Base-by-base conservation (phyloP, 179 eudicot species). In the Vitellaria paradoxa region DNA sequence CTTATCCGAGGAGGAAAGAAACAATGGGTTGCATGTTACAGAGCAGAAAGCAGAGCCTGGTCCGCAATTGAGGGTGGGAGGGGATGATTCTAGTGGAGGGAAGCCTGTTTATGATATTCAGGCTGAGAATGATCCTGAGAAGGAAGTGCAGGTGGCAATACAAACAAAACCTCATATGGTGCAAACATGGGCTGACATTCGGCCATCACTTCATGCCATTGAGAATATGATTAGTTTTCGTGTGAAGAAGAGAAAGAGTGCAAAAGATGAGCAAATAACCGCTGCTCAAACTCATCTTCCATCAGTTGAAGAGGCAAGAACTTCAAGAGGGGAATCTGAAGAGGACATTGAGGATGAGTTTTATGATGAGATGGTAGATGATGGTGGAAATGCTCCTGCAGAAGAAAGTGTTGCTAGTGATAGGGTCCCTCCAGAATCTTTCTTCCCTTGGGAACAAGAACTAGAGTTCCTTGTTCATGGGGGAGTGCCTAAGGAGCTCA, bases 391-490 rank as follows among this genome's bases (percentile, higher is more conserved):
- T 75, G 59, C 75, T 50, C 65, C 81, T 75, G 75, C 68, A 50
- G 83, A 77, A 65, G 81, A 49, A 53, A 77, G 18, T 77, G 68
- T n/a, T 79, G 60, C 24, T 45, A 70, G 62, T 57, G 82, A 60
- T 81, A 69, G 42, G 26, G 79, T 45, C 21, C 46, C 70, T 55
- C 72, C 82, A 8, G 87, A 86, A 72, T 24, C 82, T 71, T 72
- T 60, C 10, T 86, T 83, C 70, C 87, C 92, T 65, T 86, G 87
- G 91, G 89, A 86, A 77, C 86, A 90, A 84, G 98, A 93, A 83
- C 79, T 93, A 61, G 93, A 89, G 86, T 86, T 83, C 74, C 98
- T 93, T 65, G 98, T 93, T 81, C 98, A 64, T 60, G 97, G 93
- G 79, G 98, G 98, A 72, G 88, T 93, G 55, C 98, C 98, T 62